Percentiles rank a stretch among this genome's conserved stretches.
phyloP scores from a whole-genome alignment of 805 yeast genomes.

The Sugiyamaella floridensis region DNA sequence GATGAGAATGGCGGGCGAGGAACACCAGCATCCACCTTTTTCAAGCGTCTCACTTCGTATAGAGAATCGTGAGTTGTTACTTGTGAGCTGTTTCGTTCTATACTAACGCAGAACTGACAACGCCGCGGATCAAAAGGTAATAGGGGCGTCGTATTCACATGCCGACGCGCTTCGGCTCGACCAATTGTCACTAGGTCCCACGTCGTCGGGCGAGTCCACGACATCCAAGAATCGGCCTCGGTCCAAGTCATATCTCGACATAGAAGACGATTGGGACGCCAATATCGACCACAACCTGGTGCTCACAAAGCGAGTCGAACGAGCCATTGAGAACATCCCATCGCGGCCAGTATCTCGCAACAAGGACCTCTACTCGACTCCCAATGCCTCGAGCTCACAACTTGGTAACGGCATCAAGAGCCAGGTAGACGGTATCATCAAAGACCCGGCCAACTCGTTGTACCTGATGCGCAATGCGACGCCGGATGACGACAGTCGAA shows the following conservation, averaged over 20 bases:
- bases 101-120: neutral
- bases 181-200: conserved; percentile 6
- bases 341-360: conserved; percentile 12
- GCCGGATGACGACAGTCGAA: conserved; percentile 25
- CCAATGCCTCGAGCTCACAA: conserved; percentile 3
- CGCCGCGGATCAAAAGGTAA: conserved; percentile 35
- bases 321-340: conserved; percentile 21
- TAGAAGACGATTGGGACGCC: conserved; percentile 93
- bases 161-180: conserved; percentile 32
- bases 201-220: neutral
- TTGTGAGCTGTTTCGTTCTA: neutral
- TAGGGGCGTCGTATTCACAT: conserved; percentile 54
- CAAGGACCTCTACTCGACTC: conserved; percentile 7
- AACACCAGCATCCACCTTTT: conserved; percentile 46
- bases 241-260: conserved; percentile 46
- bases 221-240: neutral
- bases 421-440: conserved; percentile 22
- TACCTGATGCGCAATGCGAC: conserved; percentile 20
- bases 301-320: conserved; percentile 11
- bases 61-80: conserved; percentile 10
- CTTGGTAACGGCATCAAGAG: conserved; percentile 11
- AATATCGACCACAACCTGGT: conserved; percentile 40
- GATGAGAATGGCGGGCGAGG: conserved; percentile 67
- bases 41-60: conserved; percentile 33
- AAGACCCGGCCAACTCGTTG: conserved; percentile 26